A percentile compares a stretch with the other conserved stretches of the same genome.
phyloP scores from a whole-genome alignment of 306 rosid genomes.

The Acacia acuminata region DNA sequence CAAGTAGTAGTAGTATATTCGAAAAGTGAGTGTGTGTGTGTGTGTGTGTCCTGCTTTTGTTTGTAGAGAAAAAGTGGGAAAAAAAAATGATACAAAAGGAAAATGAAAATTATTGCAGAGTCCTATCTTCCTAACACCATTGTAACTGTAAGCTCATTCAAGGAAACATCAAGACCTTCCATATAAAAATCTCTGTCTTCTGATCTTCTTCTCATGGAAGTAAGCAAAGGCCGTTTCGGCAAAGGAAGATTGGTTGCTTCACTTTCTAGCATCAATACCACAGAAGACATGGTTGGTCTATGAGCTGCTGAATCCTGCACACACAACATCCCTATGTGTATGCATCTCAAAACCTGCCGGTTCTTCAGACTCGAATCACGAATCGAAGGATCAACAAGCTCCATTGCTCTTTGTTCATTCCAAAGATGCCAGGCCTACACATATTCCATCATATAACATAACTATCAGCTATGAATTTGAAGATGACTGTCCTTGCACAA shows the following conservation, averaged over 20 bases:
- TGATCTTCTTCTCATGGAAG: conserved; percentile 55
- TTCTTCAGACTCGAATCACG: conserved; percentile 35
- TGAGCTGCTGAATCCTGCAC: conserved; percentile 71
- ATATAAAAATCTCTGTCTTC: conserved; percentile 36
- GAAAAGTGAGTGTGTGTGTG: neutral
- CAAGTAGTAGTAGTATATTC: no score
- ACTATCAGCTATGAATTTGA: neutral
- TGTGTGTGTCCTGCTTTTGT: neutral
- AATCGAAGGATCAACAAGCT: conserved; percentile 65
- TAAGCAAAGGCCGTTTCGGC: conserved; percentile 59
- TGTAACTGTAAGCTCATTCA: conserved; percentile 54
- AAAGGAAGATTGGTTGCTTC: conserved; percentile 54
- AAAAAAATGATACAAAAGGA: neutral
- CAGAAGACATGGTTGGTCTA: conserved; percentile 67
- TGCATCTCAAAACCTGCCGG: conserved; percentile 52
- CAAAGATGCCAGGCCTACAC: conserved; percentile 73
- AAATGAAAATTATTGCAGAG: neutral
- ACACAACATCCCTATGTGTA: conserved; percentile 66
- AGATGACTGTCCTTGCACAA: neutral
- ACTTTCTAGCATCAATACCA: conserved; percentile 73
- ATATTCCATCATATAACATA: conserved; percentile 7
- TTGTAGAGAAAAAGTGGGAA: neutral
- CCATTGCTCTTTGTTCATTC: conserved; percentile 52
- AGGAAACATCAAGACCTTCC: conserved; percentile 48
- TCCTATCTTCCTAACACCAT: conserved; percentile 65